Conservation (phyloP, 768 basidiomycete genomes). For the Russula abietina region DNA sequence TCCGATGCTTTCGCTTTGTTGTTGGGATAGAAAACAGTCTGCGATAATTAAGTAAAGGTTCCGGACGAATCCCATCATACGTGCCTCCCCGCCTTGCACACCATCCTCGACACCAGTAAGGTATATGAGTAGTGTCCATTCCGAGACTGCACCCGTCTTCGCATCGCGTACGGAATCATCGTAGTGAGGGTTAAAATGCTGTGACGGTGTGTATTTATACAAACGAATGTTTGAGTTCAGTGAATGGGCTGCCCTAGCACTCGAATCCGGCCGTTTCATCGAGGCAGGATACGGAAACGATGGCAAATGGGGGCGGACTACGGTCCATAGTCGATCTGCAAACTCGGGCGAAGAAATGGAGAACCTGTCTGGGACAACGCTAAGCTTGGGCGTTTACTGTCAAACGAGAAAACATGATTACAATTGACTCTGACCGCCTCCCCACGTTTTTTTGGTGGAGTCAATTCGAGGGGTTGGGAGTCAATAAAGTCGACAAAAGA, state of each 20-base stretch:
- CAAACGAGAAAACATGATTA: constrained; percentile 30
- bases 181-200: constrained; percentile 72
- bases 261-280: constrained; percentile 26
- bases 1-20: constrained; percentile 45
- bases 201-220: constrained; percentile 58
- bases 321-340: constrained; percentile 44
- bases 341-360: constrained; percentile 55
- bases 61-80: neutral
- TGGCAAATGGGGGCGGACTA: constrained; percentile 54
- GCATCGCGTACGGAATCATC: constrained; percentile 63
- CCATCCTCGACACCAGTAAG: constrained; percentile 67
- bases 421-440: constrained; percentile 69
- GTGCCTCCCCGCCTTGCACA: constrained; percentile 63
- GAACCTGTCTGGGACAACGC: constrained; percentile 45
- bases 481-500: constrained; percentile 55
- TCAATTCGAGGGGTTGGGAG: constrained; percentile 52
- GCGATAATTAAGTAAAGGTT: constrained; percentile 2
- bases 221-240: constrained; percentile 71
- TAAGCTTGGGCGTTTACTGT: neutral
- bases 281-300: constrained; percentile 42
- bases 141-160: constrained; percentile 55
- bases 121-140: constrained; percentile 76
- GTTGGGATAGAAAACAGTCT: constrained; percentile 69
- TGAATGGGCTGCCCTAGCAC: constrained; percentile 43
- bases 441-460: constrained; percentile 64